Conservation (phyloP, 768 basidiomycete genomes). For the Suillus brevipes region DNA sequence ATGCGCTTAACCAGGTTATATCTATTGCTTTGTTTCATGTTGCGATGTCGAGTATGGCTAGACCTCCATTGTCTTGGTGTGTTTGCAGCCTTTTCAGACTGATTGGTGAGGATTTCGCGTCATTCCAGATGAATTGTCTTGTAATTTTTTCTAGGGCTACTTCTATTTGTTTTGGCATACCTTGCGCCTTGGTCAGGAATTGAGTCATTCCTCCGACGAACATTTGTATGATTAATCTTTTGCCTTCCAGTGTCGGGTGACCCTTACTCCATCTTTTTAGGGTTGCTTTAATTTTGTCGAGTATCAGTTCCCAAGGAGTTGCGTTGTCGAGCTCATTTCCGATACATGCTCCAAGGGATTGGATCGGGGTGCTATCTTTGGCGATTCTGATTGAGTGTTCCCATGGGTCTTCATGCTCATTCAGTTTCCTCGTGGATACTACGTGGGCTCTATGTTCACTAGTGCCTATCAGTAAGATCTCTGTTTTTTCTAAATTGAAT, state of each 20-base stretch:
- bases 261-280: background rate
- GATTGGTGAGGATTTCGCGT: too few species aligned
- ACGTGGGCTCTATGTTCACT: background rate
- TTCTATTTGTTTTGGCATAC: background rate
- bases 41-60: too few species aligned
- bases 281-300: background rate
- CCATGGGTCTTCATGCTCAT: background rate
- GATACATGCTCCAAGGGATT: background rate
- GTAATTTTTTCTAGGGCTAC: accelerated
- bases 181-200: background rate
- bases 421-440: accelerated
- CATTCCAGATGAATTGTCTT: slow-evolving; percentile 6
- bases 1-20: too few species aligned
- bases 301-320: background rate
- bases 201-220: background rate
- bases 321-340: accelerated
- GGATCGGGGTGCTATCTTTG: too few species aligned
- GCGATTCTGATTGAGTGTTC: background rate
- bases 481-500: slow-evolving; percentile 26
- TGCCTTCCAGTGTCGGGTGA: accelerated
- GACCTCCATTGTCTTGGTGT: too few species aligned
- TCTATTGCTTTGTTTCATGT: too few species aligned
- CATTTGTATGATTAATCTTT: background rate
- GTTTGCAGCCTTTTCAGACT: too few species aligned
- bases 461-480: slow-evolving; percentile 16